A percentile compares a stretch with the other conserved stretches of the same genome.
Evolutionary conservation across 2,329 filamentous ascomycete species (phyloP).

Genomic region (Uncinocarpus reesii): DNA sequence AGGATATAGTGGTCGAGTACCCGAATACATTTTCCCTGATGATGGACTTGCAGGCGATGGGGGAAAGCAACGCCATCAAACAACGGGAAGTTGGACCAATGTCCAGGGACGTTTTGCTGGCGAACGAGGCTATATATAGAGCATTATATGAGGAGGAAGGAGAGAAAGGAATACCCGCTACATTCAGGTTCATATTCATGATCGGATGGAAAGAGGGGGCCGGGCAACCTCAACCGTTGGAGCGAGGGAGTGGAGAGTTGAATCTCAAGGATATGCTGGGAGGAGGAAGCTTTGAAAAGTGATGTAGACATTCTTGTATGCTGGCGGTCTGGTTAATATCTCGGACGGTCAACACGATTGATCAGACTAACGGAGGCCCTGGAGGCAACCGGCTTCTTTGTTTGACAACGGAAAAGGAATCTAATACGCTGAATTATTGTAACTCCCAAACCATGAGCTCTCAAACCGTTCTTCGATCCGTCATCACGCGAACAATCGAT

Average conservation of each 20-base stretch:
- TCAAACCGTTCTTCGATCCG: constrained; percentile 83
- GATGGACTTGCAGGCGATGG: constrained; percentile 92
- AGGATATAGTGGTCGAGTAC: constrained; percentile 93
- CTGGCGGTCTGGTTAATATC: not conserved
- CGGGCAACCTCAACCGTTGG: constrained; percentile 66
- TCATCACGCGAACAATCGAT: constrained; percentile 91
- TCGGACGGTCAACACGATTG: not conserved
- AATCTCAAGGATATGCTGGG: constrained; percentile 76
- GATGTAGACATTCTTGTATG: constrained; percentile 6
- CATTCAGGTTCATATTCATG: constrained; percentile 94
- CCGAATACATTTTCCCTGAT: constrained; percentile 83
- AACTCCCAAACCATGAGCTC: not conserved
- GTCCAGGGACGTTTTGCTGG: constrained; percentile 70
- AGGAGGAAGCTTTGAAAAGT: constrained; percentile 26
- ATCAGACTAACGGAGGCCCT: not conserved
- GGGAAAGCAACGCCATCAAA: constrained; percentile 80
- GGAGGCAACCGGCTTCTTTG: not conserved
- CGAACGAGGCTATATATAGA: constrained; percentile 78
- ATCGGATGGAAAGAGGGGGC: constrained; percentile 91
- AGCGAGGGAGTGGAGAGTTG: constrained; percentile 73
- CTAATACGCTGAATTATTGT: too few species aligned
- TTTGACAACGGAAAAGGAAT: too few species aligned
- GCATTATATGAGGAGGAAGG: constrained; percentile 76
- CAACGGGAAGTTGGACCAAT: constrained; percentile 73
- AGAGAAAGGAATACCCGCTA: constrained; percentile 60